These are phyloP conservation scores for Rosa lucieae DNA, from an alignment of 306 rosid genomes.

Conservation along the genomic window DNA sequence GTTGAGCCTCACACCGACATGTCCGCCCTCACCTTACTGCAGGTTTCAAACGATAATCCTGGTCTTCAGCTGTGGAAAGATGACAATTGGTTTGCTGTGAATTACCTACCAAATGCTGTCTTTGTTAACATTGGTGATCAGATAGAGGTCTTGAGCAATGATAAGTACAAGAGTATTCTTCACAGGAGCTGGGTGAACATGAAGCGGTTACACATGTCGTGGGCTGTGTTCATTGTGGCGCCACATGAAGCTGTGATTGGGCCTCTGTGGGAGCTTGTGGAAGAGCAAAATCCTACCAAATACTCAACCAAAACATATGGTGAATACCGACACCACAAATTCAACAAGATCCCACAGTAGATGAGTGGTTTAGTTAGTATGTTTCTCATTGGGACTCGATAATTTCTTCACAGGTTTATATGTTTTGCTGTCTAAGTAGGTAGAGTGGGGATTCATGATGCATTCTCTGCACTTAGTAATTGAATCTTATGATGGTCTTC, in stretches of 20 bases:
- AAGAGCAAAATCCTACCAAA: constrained; percentile 44
- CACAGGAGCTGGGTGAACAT: constrained; percentile 71
- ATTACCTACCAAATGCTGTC: constrained; percentile 45
- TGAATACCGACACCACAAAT: constrained; percentile 57
- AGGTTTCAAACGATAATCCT: constrained; percentile 49
- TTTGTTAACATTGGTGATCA: constrained; percentile 67
- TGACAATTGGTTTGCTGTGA: constrained; percentile 46
- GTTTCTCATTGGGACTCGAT: background rate
- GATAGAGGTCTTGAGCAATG: constrained; percentile 58
- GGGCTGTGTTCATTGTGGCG: constrained; percentile 61
- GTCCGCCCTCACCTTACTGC: constrained; percentile 58
- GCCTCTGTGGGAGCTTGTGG: constrained; percentile 46
- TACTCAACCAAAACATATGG: constrained; percentile 61
- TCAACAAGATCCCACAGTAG: constrained; percentile 61
- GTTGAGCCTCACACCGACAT: constrained; percentile 80
- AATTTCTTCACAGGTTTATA: background rate
- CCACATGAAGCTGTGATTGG: constrained; percentile 50
- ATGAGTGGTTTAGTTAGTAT: background rate
- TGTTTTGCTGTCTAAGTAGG: background rate
- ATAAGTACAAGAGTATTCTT: constrained; percentile 58
- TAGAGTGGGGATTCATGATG: background rate
- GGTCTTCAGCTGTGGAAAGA: constrained; percentile 62
- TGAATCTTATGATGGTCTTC: background rate
- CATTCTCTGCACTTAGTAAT: background rate
- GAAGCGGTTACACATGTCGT: constrained; percentile 59